These are phyloP conservation scores for Talaromyces sp. DNA, from an alignment of 2,329 filamentous ascomycete genomes.

Conservation along the genomic window DNA sequence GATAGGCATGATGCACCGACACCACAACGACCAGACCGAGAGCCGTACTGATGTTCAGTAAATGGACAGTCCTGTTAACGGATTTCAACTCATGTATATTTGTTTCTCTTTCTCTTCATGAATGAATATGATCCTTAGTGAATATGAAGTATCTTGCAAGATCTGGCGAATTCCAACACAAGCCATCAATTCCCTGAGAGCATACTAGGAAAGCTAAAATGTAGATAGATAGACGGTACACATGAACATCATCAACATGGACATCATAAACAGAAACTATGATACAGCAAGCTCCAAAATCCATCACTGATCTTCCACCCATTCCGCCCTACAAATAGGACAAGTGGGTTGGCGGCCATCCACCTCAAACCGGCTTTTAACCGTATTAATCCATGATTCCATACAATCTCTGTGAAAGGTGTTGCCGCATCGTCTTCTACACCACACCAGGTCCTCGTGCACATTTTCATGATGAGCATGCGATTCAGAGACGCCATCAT, in stretches of 20 bases:
- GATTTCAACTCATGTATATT: not conserved
- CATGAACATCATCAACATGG: not conserved
- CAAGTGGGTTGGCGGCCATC: not conserved
- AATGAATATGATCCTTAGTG: not conserved
- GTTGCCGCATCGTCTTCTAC: conserved; percentile 12
- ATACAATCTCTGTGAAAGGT: conserved; percentile 15
- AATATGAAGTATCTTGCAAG: not conserved
- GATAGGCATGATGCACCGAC: conserved; percentile 7
- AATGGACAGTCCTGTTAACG: not conserved
- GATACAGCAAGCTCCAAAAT: not conserved
- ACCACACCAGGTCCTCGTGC: conserved; percentile 5
- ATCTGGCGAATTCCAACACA: no score
- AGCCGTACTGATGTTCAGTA: conserved; percentile 5
- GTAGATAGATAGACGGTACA: no score
- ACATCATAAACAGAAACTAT: not conserved
- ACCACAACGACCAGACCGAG: conserved; percentile 3
- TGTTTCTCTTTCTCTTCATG: not conserved
- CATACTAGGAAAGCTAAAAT: no score
- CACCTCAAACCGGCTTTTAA: not conserved
- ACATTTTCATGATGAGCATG: not conserved
- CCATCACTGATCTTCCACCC: not conserved
- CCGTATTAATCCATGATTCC: conserved; percentile 2
- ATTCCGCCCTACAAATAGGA: conserved; percentile 13
- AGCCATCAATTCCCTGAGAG: no score
- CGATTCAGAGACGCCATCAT: not conserved